These are phyloP conservation scores for Penicillium pulvis DNA, from an alignment of 495 filamentous ascomycete species.

Conservation along the genomic window DNA sequence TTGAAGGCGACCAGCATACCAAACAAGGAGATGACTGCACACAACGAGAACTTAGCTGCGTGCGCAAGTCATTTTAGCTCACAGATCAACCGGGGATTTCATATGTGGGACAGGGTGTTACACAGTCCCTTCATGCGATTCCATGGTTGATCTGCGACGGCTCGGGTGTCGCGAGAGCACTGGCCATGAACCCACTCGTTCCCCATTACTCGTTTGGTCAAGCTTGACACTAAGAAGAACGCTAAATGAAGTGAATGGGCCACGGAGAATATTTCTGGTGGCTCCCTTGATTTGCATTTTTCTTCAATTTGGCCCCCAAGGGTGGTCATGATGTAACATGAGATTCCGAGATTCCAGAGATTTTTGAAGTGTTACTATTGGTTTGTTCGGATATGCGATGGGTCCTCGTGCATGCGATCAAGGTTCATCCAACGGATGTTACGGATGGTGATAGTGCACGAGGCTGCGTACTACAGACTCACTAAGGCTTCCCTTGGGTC, in stretches of 20 bases:
- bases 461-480: background rate
- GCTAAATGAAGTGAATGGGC: background rate
- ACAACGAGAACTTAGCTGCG: background rate
- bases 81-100: background rate
- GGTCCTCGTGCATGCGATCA: background rate
- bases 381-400: background rate
- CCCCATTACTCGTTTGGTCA: background rate
- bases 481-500: background rate
- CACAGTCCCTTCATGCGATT: background rate
- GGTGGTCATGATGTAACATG: background rate
- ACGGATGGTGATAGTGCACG: background rate
- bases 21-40: background rate
- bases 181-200: slow-evolving; percentile 1
- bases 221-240: background rate
- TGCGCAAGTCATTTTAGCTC: background rate
- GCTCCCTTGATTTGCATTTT: background rate
- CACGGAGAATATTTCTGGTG: background rate
- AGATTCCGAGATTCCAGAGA: background rate
- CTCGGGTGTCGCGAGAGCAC: slow-evolving; percentile 1
- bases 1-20: background rate
- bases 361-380: background rate
- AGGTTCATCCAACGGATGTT: background rate
- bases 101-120: background rate
- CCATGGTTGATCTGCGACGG: slow-evolving; percentile 7
- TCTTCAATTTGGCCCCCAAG: background rate